Conservation (phyloP, 2,329 filamentous ascomycete genomes). For the Neonectria hederae region DNA sequence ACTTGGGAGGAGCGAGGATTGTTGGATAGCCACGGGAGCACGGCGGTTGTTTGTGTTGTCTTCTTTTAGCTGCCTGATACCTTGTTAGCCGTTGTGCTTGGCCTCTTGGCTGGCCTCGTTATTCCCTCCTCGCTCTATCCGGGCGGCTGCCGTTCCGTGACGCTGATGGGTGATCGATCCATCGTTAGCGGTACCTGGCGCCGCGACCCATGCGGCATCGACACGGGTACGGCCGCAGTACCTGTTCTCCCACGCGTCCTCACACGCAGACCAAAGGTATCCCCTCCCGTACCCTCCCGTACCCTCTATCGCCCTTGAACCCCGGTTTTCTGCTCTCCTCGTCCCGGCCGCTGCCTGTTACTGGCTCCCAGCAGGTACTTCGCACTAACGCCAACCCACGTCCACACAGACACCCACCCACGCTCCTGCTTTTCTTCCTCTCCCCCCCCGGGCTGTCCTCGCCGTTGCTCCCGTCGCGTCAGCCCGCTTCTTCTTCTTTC, state of each 20-base stretch:
- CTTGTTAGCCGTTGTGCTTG: background rate
- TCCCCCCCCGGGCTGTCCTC: slow-evolving; percentile 39
- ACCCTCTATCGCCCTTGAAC: background rate
- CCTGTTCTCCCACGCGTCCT: background rate
- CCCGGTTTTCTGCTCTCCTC: slow-evolving; percentile 18
- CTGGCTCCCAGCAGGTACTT: slow-evolving; percentile 15
- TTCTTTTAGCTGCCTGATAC: background rate
- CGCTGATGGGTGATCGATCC: slow-evolving; percentile 23
- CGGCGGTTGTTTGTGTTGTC: background rate
- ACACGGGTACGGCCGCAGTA: slow-evolving; percentile 5
- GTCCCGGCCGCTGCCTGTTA: slow-evolving; percentile 5
- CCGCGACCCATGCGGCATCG: slow-evolving; percentile 10
- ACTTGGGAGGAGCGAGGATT: background rate
- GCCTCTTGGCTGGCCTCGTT: background rate
- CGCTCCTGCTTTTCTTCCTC: slow-evolving; percentile 41
- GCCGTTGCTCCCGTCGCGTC: slow-evolving; percentile 44
- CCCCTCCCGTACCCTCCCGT: background rate
- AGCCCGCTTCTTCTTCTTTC: slow-evolving; percentile 37
- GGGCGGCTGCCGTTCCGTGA: slow-evolving; percentile 15
- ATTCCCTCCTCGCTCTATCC: background rate
- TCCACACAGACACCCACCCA: slow-evolving; percentile 18
- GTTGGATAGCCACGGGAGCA: background rate
- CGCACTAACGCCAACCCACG: slow-evolving; percentile 21
- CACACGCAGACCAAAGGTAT: background rate
- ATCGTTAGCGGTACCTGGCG: slow-evolving; percentile 24